These are phyloP conservation scores for Chalciporus sphaerocephalus DNA, from an alignment of 768 basidiomycete species.

Conservation along the genomic window DNA sequence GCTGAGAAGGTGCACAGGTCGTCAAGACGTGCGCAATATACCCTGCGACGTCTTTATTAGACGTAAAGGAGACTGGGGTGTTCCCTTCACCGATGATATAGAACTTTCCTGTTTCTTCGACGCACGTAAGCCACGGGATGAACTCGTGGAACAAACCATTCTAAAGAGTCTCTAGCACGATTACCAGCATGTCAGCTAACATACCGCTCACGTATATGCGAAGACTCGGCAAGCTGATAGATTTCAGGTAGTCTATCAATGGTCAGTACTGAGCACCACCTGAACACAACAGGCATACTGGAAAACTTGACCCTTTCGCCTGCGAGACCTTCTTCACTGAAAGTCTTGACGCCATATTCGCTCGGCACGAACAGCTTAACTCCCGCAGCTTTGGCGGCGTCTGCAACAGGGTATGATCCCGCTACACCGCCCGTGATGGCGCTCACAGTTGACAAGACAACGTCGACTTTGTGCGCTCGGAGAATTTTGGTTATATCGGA, in stretches of 20 bases:
- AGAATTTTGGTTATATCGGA: conserved; percentile 10
- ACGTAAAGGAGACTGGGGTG: conserved; percentile 4
- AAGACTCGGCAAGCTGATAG: conserved; percentile 6
- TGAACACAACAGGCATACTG: not conserved
- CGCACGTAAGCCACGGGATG: conserved; percentile 8
- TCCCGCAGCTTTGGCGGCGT: conserved; percentile 23
- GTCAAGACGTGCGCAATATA: conserved; percentile 8
- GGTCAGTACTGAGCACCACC: not conserved
- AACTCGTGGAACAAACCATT: conserved; percentile 14
- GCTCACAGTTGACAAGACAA: conserved; percentile 16
- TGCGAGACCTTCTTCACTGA: too few relatives aligned
- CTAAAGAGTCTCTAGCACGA: not conserved
- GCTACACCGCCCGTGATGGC: conserved; percentile 4
- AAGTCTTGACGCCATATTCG: conserved; percentile 13
- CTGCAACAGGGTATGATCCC: conserved; percentile 14
- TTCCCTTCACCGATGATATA: conserved; percentile 14
- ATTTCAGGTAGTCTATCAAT: conserved; percentile 3
- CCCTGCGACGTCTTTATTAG: conserved; percentile 10
- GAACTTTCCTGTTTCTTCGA: conserved; percentile 12
- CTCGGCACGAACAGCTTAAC: conserved; percentile 25
- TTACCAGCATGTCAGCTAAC: conserved; percentile 5
- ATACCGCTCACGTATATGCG: too few relatives aligned
- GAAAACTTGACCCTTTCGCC: conserved; percentile 1
- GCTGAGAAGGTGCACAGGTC: not conserved
- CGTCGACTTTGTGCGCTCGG: conserved; percentile 13